Percentiles rank a stretch among this genome's conserved stretches.
Evolutionary conservation across 2,329 filamentous ascomycete genomes (phyloP).

Genomic region (Fusarium temperatum): DNA sequence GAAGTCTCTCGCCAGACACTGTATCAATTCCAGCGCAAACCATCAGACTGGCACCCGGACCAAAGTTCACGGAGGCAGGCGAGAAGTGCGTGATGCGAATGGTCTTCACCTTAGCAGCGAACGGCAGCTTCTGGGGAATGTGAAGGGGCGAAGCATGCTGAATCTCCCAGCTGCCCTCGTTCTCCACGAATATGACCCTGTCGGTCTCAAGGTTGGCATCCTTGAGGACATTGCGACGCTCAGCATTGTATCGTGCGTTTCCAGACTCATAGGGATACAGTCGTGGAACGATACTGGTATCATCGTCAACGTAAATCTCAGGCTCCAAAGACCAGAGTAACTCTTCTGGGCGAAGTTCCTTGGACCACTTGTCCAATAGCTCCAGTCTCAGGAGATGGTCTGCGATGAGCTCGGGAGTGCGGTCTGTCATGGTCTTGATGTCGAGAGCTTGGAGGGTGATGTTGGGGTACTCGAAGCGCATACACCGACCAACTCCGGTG

Average conservation of each 20-base stretch:
- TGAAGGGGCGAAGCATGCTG: neutral
- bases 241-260: neutral
- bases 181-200: fast-evolving
- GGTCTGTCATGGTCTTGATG: neutral
- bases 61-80: fast-evolving
- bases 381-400: neutral
- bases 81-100: neutral
- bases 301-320: neutral
- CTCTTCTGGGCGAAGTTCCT: neutral
- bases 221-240: fast-evolving
- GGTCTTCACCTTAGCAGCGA: neutral
- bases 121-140: fast-evolving
- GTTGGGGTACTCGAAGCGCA: neutral
- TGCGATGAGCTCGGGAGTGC: neutral
- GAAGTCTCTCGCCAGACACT: fast-evolving
- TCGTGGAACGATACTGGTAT: neutral
- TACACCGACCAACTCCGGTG: neutral
- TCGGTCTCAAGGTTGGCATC: fast-evolving
- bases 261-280: neutral
- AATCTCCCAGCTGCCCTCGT: neutral
- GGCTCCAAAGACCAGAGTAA: constrained; percentile 8
- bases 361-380: neutral
- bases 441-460: neutral
- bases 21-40: neutral
- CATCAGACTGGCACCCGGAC: fast-evolving